These are phyloP conservation scores for Henningerozyma blattae DNA, from an alignment of 805 yeast species.

Conservation along the genomic window DNA sequence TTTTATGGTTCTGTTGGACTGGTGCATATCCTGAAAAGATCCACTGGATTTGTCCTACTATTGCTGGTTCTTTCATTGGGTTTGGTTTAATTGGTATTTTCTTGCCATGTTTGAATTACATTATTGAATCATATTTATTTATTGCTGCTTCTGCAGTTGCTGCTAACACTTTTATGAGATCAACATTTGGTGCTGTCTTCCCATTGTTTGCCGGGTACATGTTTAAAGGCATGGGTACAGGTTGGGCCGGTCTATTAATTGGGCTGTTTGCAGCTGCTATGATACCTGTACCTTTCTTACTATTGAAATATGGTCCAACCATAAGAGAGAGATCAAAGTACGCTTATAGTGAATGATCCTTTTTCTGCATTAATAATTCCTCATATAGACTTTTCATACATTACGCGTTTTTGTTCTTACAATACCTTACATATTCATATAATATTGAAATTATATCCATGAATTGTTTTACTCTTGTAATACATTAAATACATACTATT, in stretches of 20 bases:
- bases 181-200: slow-evolving; percentile 56
- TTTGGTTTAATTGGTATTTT: slow-evolving; percentile 59
- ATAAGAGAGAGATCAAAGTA: slow-evolving; percentile 47
- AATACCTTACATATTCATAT: too few relatives aligned
- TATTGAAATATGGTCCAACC: slow-evolving; percentile 43
- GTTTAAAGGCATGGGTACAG: slow-evolving; percentile 55
- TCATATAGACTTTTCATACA: too few relatives aligned
- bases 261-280: slow-evolving; percentile 48
- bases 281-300: slow-evolving; percentile 58
- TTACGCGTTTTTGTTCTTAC: too few relatives aligned
- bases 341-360: slow-evolving; percentile 26
- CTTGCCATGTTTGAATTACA: slow-evolving; percentile 56
- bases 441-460: too few relatives aligned
- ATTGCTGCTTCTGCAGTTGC: slow-evolving; percentile 75
- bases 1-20: slow-evolving; percentile 82
- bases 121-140: slow-evolving; percentile 56
- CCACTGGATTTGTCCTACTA: slow-evolving; percentile 73
- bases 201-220: slow-evolving; percentile 62
- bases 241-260: slow-evolving; percentile 70
- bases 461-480: too few relatives aligned
- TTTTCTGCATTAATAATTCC: too few relatives aligned
- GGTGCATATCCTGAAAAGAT: slow-evolving; percentile 60
- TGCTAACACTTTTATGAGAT: slow-evolving; percentile 59
- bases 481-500: too few relatives aligned
- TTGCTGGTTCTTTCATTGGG: slow-evolving; percentile 53